phyloP scores from a whole-genome alignment of 495 filamentous ascomycete species.

The Xylaria longipes region DNA sequence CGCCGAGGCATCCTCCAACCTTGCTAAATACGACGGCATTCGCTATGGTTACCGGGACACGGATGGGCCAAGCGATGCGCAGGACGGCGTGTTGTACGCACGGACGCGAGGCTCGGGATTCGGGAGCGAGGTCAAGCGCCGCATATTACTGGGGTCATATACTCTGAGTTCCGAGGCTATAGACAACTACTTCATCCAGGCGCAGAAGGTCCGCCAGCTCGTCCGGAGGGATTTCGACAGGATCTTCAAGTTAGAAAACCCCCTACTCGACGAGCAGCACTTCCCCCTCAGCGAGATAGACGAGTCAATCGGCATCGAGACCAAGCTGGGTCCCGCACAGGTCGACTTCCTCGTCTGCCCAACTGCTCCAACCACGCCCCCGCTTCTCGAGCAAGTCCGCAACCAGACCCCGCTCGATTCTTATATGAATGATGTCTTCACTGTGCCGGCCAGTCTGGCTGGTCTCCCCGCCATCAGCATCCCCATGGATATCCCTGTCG shows the following conservation, averaged over 20 bases:
- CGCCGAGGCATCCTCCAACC: slow-evolving; percentile 93
- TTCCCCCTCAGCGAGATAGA: slow-evolving; percentile 56
- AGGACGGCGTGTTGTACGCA: slow-evolving; percentile 70
- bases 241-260: slow-evolving; percentile 72
- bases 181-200: slow-evolving; percentile 95
- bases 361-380: slow-evolving; percentile 80
- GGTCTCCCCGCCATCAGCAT: slow-evolving; percentile 89
- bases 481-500: slow-evolving; percentile 60
- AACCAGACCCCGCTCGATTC: slow-evolving; percentile 48
- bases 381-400: slow-evolving; percentile 61
- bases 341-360: slow-evolving; percentile 92
- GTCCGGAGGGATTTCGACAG: slow-evolving; percentile 85
- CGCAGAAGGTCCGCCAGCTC: slow-evolving; percentile 83
- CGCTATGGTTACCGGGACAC: slow-evolving; percentile 74
- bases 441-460: slow-evolving; percentile 91
- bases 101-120: slow-evolving; percentile 74
- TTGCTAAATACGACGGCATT: slow-evolving; percentile 97
- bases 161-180: slow-evolving; percentile 89
- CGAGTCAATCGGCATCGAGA: slow-evolving; percentile 47
- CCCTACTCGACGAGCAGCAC: slow-evolving; percentile 57
- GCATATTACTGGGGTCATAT: slow-evolving; percentile 90
- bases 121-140: slow-evolving; percentile 81
- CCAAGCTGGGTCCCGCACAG: slow-evolving; percentile 53
- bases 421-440: slow-evolving; percentile 94
- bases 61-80: slow-evolving; percentile 41